Evolutionary conservation across 2,329 filamentous ascomycete genomes (phyloP).

Genomic region (Diaporthe sp.): DNA sequence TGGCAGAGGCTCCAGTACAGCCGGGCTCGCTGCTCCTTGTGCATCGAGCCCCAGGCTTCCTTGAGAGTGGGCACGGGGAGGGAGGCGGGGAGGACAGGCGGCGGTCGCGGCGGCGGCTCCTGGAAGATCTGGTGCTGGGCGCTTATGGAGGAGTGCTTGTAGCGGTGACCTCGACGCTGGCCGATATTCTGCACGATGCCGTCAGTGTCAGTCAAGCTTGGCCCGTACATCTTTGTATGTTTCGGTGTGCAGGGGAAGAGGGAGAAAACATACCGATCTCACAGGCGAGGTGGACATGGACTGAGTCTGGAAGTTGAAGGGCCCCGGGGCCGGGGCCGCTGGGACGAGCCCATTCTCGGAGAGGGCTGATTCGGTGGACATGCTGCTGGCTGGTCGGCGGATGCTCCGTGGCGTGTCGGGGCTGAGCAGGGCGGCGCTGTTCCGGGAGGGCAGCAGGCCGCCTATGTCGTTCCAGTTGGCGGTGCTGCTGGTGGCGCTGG

Average conservation of each 20-base stretch:
- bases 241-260: background rate
- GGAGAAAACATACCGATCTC: constrained; percentile 74
- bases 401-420: constrained; percentile 46
- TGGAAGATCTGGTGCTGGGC: constrained; percentile 93
- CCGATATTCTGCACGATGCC: constrained; percentile 78
- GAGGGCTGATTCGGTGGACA: constrained; percentile 53
- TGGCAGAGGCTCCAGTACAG: constrained; percentile 94
- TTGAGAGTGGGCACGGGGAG: constrained; percentile 90
- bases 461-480: constrained; percentile 42
- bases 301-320: constrained; percentile 96
- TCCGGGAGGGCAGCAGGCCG: constrained; percentile 32
- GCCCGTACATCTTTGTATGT: background rate
- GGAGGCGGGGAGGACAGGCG: constrained; percentile 90
- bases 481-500: constrained; percentile 43
- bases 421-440: constrained; percentile 45
- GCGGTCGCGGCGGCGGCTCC: constrained; percentile 87
- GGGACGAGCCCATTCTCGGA: constrained; percentile 43
- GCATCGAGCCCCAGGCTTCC: constrained; percentile 93
- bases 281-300: constrained; percentile 81
- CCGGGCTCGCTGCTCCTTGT: constrained; percentile 84
- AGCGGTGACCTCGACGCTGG: constrained; percentile 94
- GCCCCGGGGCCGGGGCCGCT: constrained; percentile 62
- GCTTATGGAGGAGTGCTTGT: constrained; percentile 96
- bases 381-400: constrained; percentile 48
- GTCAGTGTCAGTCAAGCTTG: constrained; percentile 34